Evolutionary conservation across 164 flowering plant genomes (phyloP).

Genomic region (Dillenia turbinata): DNA sequence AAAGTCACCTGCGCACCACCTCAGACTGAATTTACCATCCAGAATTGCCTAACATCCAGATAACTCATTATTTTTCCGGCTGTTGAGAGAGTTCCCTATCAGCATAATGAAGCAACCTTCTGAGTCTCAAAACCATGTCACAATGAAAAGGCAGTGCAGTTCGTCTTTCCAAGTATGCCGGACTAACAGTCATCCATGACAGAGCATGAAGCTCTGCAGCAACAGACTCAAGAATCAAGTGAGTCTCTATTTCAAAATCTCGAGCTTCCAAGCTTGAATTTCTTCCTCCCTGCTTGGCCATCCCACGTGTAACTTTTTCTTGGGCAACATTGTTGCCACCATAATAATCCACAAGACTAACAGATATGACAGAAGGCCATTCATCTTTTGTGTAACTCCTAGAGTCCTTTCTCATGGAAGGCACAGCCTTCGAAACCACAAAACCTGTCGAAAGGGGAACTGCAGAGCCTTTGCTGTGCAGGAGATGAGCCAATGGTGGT

Average conservation of each 20-base stretch:
- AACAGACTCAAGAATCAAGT: slow-evolving; percentile 61
- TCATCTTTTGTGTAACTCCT: slow-evolving; percentile 54
- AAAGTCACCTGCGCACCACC: too few species aligned
- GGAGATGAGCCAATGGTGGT: slow-evolving; percentile 96
- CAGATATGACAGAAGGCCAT: slow-evolving; percentile 86
- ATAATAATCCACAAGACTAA: slow-evolving; percentile 80
- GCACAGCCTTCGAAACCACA: slow-evolving; percentile 86
- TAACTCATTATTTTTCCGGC: slow-evolving; percentile 27
- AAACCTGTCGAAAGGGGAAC: slow-evolving; percentile 90
- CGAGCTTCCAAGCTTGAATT: slow-evolving; percentile 36
- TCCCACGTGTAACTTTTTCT: slow-evolving; percentile 48
- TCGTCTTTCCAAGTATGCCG: slow-evolving; percentile 81
- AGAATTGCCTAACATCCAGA: too few species aligned
- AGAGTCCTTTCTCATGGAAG: slow-evolving; percentile 60
- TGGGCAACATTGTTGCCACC: slow-evolving; percentile 53
- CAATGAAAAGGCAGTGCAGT: slow-evolving; percentile 90
- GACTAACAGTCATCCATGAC: slow-evolving; percentile 97
- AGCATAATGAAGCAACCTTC: slow-evolving; percentile 87
- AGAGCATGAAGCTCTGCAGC: slow-evolving; percentile 95
- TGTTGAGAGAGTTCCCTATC: slow-evolving; percentile 61
- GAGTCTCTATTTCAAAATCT: slow-evolving; percentile 60
- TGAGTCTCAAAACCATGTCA: slow-evolving; percentile 86
- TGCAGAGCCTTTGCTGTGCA: slow-evolving; percentile 94
- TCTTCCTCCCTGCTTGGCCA: slow-evolving; percentile 44
- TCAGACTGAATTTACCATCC: too few species aligned